A percentile compares a stretch with the other conserved stretches of the same genome.
These are phyloP conservation scores for Helminthosporium solani DNA, from an alignment of 2,329 filamentous ascomycete genomes.

Conservation along the genomic window DNA sequence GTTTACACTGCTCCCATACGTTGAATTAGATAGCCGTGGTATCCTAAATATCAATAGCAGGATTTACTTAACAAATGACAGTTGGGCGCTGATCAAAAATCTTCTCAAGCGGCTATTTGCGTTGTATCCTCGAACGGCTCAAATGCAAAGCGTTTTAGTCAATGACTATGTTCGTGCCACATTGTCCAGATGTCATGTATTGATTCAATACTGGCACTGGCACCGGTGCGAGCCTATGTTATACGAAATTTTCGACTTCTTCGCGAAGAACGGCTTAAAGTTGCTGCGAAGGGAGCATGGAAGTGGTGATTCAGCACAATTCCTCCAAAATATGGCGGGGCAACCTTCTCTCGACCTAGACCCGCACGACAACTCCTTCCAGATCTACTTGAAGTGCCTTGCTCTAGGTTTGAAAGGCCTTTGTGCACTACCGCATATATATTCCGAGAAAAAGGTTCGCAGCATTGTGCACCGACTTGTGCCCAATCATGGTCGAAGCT, in stretches of 20 bases:
- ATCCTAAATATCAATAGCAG: constrained; percentile 46
- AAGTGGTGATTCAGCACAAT: constrained; percentile 54
- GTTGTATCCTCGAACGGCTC: constrained; percentile 48
- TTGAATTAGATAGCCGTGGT: constrained; percentile 54
- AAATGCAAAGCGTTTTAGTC: constrained; percentile 44
- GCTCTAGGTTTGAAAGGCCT: constrained; percentile 49
- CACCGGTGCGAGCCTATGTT: constrained; percentile 56
- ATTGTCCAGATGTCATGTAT: constrained; percentile 54
- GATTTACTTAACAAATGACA: constrained; percentile 44
- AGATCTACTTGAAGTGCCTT: constrained; percentile 60
- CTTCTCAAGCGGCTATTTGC: constrained; percentile 51
- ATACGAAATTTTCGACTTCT: constrained; percentile 60
- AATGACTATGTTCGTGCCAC: constrained; percentile 57
- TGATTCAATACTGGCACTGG: constrained; percentile 60
- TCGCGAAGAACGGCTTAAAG: constrained; percentile 54
- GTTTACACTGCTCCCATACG: constrained; percentile 55
- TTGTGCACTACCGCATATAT: constrained; percentile 43
- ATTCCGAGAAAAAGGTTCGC: constrained; percentile 56
- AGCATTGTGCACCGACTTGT: constrained; percentile 59
- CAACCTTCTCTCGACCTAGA: constrained; percentile 48
- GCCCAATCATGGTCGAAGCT: constrained; percentile 61
- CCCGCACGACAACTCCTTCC: constrained; percentile 56
- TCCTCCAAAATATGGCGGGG: constrained; percentile 53
- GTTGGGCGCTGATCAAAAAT: constrained; percentile 52
- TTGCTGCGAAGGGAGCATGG: constrained; percentile 55